Conservation (phyloP, 768 basidiomycete genomes). For the Mycena venus region DNA sequence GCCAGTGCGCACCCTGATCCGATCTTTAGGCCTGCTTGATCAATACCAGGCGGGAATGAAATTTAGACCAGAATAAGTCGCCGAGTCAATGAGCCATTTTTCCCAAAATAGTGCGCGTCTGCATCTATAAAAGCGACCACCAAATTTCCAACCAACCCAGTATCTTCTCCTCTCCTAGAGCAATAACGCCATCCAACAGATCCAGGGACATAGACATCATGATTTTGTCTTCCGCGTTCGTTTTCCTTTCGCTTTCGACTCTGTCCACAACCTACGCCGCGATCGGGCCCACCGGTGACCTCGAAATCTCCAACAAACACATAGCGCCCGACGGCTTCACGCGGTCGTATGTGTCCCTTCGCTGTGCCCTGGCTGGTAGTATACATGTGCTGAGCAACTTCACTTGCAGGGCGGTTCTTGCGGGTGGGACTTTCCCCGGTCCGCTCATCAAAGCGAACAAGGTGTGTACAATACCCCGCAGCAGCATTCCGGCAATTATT, state of each 20-base stretch:
- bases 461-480: constrained; percentile 34
- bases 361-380: not conserved
- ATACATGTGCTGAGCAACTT: not conserved
- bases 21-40: not conserved
- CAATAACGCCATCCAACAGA: not conserved
- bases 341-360: constrained; percentile 10
- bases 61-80: not conserved
- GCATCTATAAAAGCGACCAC: not conserved
- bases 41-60: not conserved
- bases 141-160: not conserved
- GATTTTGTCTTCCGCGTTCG: not conserved
- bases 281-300: constrained; percentile 6
- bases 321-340: constrained; percentile 27
- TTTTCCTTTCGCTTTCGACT: constrained; percentile 10
- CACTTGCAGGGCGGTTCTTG: constrained; percentile 53
- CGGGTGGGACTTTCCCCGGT: constrained; percentile 62
- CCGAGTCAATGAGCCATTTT: not conserved
- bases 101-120: not conserved
- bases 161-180: not conserved
- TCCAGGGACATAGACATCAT: not conserved
- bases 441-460: constrained; percentile 57
- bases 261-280: not conserved
- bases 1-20: not conserved
- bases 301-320: constrained; percentile 17
- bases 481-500: not conserved